A percentile compares a stretch with the other conserved stretches of the same genome.
These are phyloP conservation scores for Cicer cuneatum DNA, from an alignment of 306 rosid genomes.

Conservation along the genomic window DNA sequence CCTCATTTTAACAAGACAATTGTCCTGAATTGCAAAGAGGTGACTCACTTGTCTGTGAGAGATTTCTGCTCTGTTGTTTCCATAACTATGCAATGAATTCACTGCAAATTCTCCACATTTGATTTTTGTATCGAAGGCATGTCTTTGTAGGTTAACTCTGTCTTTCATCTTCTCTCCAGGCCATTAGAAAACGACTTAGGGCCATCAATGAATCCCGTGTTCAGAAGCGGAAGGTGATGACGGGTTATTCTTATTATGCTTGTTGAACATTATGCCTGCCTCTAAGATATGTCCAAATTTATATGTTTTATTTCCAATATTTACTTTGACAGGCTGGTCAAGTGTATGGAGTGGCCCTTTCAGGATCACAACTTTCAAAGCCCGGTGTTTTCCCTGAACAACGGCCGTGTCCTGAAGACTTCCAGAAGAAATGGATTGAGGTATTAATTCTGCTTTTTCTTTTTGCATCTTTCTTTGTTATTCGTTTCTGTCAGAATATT, in stretches of 20 bases:
- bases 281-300: not conserved
- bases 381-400: constrained; percentile 82
- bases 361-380: constrained; percentile 76
- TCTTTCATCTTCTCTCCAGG: constrained; percentile 61
- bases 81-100: constrained; percentile 23
- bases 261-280: constrained; percentile 29
- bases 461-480: constrained; percentile 4
- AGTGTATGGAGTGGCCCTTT: constrained; percentile 86
- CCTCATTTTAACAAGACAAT: constrained; percentile 59
- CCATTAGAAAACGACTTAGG: constrained; percentile 80
- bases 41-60: constrained; percentile 45
- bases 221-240: constrained; percentile 89
- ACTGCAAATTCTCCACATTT: constrained; percentile 25
- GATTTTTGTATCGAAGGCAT: constrained; percentile 34
- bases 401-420: constrained; percentile 75
- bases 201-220: constrained; percentile 96
- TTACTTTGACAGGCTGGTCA: constrained; percentile 88
- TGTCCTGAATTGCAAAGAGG: constrained; percentile 90
- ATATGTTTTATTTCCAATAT: constrained; percentile 6
- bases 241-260: constrained; percentile 41
- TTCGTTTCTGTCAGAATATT: constrained; percentile 23
- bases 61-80: constrained; percentile 30
- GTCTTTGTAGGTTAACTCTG: constrained; percentile 30
- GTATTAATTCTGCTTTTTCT: constrained; percentile 47
- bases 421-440: constrained; percentile 95